Percentiles rank a stretch among this genome's conserved stretches.
Evolutionary conservation across 176 grass and related monocot genomes (phyloP).

Genomic region (Oryza punctata): DNA sequence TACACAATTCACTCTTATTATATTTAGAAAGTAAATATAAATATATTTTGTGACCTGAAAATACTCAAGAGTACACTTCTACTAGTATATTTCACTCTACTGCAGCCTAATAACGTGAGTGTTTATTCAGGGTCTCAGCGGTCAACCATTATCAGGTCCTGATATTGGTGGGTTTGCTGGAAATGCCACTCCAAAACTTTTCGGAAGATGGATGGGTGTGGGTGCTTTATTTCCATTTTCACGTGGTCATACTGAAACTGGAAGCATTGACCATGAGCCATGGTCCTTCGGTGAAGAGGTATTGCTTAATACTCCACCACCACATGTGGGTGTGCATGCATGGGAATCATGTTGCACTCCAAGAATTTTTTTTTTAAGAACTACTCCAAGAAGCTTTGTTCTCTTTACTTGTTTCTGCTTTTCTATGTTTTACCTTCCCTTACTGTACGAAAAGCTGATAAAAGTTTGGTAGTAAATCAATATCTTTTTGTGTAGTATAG

Average conservation of each 20-base stretch:
- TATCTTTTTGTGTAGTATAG: conserved; percentile 7
- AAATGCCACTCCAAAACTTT: conserved; percentile 91
- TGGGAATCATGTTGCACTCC: background rate
- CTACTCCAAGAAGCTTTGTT: background rate
- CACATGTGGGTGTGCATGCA: background rate
- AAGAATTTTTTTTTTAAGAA: too few species aligned
- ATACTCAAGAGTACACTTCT: background rate
- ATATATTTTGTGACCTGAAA: background rate
- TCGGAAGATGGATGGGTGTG: conserved; percentile 95
- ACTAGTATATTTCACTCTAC: background rate
- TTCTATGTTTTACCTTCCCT: background rate
- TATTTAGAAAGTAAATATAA: background rate
- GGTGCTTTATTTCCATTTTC: conserved; percentile 91
- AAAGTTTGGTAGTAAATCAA: conserved; percentile 4
- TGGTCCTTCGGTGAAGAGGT: conserved; percentile 97
- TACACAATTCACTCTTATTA: background rate
- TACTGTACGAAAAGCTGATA: background rate
- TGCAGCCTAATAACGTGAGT: conserved; percentile 28
- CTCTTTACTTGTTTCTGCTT: conserved; percentile 15
- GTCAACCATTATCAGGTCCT: conserved; percentile 89
- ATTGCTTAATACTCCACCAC: conserved; percentile 10
- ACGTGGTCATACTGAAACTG: conserved; percentile 78
- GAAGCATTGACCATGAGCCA: conserved; percentile 83
- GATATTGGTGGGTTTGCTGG: conserved; percentile 97
- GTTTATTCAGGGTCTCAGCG: conserved; percentile 74